phyloP scores from a whole-genome alignment of 2,329 filamentous ascomycete genomes.

The Coniochaeta ligniaria region DNA sequence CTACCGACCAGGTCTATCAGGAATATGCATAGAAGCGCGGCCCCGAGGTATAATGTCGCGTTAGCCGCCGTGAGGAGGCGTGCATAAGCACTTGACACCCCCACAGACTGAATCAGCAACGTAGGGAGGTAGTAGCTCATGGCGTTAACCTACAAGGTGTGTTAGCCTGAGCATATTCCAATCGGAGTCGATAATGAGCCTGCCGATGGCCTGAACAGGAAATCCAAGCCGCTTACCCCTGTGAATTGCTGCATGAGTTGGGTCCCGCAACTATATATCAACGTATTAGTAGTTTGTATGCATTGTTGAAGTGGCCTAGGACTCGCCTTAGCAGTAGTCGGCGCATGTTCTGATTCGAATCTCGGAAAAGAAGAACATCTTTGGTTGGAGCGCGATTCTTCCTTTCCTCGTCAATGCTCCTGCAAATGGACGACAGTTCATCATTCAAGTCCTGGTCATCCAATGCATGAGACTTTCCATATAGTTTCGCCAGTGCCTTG shows the following conservation, averaged over 20 bases:
- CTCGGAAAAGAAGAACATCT: constrained; percentile 27
- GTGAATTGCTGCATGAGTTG: constrained; percentile 39
- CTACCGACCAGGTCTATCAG: constrained; percentile 32
- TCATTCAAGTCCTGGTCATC: constrained; percentile 19
- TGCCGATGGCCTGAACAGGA: background rate
- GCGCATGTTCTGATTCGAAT: constrained; percentile 28
- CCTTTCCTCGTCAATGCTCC: constrained; percentile 26
- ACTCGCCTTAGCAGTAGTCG: constrained; percentile 22
- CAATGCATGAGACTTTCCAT: constrained; percentile 31
- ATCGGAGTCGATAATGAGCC: background rate
- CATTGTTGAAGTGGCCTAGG: background rate
- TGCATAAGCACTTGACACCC: constrained; percentile 40
- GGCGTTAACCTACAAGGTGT: constrained; percentile 23
- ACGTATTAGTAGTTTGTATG: background rate
- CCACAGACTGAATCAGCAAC: constrained; percentile 47
- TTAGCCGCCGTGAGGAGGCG: constrained; percentile 49
- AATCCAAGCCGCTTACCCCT: constrained; percentile 4
- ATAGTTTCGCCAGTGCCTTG: constrained; percentile 49
- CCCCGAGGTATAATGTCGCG: constrained; percentile 28
- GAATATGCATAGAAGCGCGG: constrained; percentile 27
- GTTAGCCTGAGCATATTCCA: background rate
- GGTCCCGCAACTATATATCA: constrained; percentile 30
- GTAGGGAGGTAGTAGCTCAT: constrained; percentile 43
- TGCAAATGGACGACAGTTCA: constrained; percentile 28
- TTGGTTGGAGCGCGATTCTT: constrained; percentile 21